phyloP scores from a whole-genome alignment of 805 yeast species.

The Jamesozyma spencerorum region DNA sequence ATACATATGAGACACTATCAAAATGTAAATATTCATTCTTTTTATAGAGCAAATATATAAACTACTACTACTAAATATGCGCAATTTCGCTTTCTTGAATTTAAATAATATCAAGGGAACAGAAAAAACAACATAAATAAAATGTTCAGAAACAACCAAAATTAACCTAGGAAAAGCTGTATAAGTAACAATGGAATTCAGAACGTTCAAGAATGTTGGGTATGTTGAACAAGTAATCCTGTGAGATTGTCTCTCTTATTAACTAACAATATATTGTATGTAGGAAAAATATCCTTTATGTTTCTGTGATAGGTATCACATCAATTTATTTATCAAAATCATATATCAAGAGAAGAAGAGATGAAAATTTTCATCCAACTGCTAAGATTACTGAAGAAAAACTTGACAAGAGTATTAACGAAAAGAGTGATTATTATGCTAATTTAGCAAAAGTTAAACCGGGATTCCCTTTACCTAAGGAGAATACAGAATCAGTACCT shows the following conservation, averaged over 20 bases:
- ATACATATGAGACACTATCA: slow-evolving; percentile 53
- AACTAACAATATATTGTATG: neutral
- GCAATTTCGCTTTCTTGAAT: too few relatives aligned
- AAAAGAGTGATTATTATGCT: slow-evolving; percentile 21
- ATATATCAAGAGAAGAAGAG: slow-evolving; percentile 31
- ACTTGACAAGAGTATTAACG: slow-evolving; percentile 3
- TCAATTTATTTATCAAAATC: slow-evolving; percentile 22
- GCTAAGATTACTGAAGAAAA: slow-evolving; percentile 12
- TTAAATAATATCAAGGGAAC: neutral
- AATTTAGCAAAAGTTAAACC: slow-evolving; percentile 39
- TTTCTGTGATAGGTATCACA: slow-evolving; percentile 23
- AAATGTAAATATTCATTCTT: slow-evolving; percentile 8
- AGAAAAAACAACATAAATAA: neutral
- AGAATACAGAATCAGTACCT: neutral
- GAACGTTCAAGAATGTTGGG: slow-evolving; percentile 22
- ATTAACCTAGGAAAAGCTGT: neutral
- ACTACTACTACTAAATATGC: neutral
- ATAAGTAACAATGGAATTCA: slow-evolving; percentile 4
- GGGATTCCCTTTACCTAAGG: slow-evolving; percentile 41
- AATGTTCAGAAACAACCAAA: neutral
- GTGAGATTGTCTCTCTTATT: too few relatives aligned
- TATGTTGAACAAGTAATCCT: slow-evolving; percentile 11
- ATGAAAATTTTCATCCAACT: slow-evolving; percentile 29
- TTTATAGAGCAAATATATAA: neutral
- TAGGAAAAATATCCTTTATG: slow-evolving; percentile 21